A percentile compares a stretch with the other conserved stretches of the same genome.
Evolutionary conservation across 257 asterid species (phyloP).

Genomic region (Oldenlandia corymbosa): DNA sequence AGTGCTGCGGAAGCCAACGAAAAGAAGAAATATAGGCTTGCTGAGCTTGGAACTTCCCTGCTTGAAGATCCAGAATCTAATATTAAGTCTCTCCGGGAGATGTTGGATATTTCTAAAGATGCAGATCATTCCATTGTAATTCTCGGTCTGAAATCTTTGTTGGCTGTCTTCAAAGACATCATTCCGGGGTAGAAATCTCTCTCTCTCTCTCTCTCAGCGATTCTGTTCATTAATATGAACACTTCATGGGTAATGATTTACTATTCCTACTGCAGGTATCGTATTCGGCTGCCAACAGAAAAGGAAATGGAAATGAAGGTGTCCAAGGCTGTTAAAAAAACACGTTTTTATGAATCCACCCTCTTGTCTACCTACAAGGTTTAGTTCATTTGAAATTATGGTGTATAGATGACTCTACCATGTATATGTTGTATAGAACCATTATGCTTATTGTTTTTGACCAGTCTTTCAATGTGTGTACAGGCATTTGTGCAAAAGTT

Average conservation of each 20-base stretch:
- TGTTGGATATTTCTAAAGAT: slow-evolving; percentile 76
- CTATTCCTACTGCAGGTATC: slow-evolving; percentile 53
- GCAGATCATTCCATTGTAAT: slow-evolving; percentile 47
- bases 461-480: slow-evolving; percentile 19
- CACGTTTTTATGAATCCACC: slow-evolving; percentile 72
- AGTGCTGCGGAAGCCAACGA: slow-evolving; percentile 69
- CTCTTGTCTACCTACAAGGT: slow-evolving; percentile 87
- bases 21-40: slow-evolving; percentile 67
- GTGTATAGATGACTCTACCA: too few relatives aligned
- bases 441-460: slow-evolving; percentile 20
- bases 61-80: slow-evolving; percentile 89
- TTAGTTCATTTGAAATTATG: slow-evolving; percentile 2
- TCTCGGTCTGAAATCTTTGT: slow-evolving; percentile 73
- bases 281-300: slow-evolving; percentile 90
- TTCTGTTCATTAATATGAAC: background rate
- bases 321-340: slow-evolving; percentile 74
- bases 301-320: slow-evolving; percentile 94
- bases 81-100: slow-evolving; percentile 72
- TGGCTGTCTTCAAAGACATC: slow-evolving; percentile 94
- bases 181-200: slow-evolving; percentile 72
- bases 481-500: slow-evolving; percentile 84
- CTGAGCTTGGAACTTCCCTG: slow-evolving; percentile 84
- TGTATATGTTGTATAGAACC: background rate
- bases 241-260: slow-evolving; percentile 15
- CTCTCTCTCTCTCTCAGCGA: slow-evolving; percentile 2